phyloP scores from a whole-genome alignment of 2,329 filamentous ascomycete species.

The Pseudogymnoascus destructans region DNA sequence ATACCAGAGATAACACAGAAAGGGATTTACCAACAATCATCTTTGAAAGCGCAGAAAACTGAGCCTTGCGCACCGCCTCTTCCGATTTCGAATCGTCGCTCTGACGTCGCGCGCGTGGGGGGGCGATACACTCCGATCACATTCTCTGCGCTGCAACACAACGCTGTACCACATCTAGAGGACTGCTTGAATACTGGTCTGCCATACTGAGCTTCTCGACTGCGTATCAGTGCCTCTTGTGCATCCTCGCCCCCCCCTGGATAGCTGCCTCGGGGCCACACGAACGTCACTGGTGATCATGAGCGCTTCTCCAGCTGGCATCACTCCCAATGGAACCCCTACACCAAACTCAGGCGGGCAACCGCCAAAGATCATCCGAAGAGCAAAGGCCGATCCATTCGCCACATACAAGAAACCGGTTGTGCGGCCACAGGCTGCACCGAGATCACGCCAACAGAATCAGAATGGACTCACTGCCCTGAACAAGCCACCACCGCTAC shows the following conservation, averaged over 20 bases:
- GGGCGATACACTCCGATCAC: neutral
- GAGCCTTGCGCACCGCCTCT: neutral
- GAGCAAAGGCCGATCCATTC: constrained; percentile 46
- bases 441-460: constrained; percentile 10
- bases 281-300: constrained; percentile 20
- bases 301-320: constrained; percentile 33
- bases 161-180: neutral
- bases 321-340: constrained; percentile 32
- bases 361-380: constrained; percentile 32
- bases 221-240: neutral
- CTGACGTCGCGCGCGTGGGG: constrained; percentile 4
- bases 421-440: constrained; percentile 25
- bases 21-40: neutral
- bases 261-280: constrained; percentile 1
- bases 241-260: neutral
- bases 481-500: constrained; percentile 7
- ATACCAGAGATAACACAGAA: neutral
- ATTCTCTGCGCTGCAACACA: neutral
- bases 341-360: constrained; percentile 35
- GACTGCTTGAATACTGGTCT: neutral
- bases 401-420: constrained; percentile 45
- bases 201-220: neutral
- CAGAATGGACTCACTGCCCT: constrained; percentile 16
- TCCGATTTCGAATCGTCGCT: neutral
- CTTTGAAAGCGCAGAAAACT: neutral